Percentiles rank a stretch among this genome's conserved stretches.
These are phyloP conservation scores for Fusarium aywerte DNA, from an alignment of 2,329 filamentous ascomycete species.

Conservation along the genomic window DNA sequence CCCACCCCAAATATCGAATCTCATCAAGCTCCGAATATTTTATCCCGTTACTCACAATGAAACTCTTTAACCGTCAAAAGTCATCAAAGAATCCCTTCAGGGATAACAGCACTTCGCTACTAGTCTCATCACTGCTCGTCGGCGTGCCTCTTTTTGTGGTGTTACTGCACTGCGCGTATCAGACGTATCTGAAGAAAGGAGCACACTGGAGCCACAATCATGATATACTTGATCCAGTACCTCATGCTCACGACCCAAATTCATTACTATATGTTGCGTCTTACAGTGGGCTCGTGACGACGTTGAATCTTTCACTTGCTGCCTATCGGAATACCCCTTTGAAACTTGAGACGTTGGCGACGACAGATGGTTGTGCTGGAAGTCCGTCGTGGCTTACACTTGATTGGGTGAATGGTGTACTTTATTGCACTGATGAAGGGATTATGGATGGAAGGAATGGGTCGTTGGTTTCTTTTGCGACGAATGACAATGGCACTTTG, in stretches of 20 bases:
- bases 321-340: constrained; percentile 29
- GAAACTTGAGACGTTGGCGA: constrained; percentile 55
- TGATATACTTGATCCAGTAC: not conserved
- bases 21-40: not conserved
- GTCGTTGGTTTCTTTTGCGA: constrained; percentile 57
- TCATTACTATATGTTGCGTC: constrained; percentile 58
- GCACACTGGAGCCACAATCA: constrained; percentile 22
- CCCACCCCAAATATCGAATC: not conserved
- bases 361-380: constrained; percentile 60
- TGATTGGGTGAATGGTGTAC: constrained; percentile 58
- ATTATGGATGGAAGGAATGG: constrained; percentile 57
- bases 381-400: constrained; percentile 71
- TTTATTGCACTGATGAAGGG: constrained; percentile 72
- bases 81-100: constrained; percentile 3
- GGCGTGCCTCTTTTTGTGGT: constrained; percentile 23
- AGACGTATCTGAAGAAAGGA: constrained; percentile 9
- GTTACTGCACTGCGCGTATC: constrained; percentile 34
- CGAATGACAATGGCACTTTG: constrained; percentile 54
- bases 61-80: constrained; percentile 9
- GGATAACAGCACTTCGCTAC: constrained; percentile 3
- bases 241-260: not conserved
- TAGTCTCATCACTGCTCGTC: constrained; percentile 31
- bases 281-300: constrained; percentile 61
- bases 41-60: constrained; percentile 20
- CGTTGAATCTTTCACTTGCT: constrained; percentile 55